Base-by-base conservation (phyloP, 2,329 filamentous ascomycete genomes). In the Colletotrichum phormii region DNA sequence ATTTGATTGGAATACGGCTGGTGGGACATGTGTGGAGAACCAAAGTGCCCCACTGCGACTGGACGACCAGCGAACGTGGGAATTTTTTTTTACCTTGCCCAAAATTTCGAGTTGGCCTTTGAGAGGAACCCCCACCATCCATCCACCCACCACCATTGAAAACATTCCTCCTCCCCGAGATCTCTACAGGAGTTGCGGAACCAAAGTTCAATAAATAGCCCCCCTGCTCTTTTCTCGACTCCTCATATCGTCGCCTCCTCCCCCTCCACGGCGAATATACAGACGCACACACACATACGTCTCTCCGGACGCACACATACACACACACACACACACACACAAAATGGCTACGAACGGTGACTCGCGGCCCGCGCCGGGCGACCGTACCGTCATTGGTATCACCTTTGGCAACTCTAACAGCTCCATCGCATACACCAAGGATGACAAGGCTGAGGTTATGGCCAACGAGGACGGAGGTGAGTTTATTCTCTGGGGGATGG, bases 321-420 rank as follows among this genome's bases (percentile, higher is more conserved):
- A 72, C 64, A 76, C 13, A 42, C 37, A 72, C 72, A 72, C 75
- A 71, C 57, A 72, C 37, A 42, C 26, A 29, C 37, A 42, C 37
- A 35, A 77, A 73, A 89, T 89, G 87, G 84, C 84, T 82, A 85
- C 86, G 73, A 85, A 84, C 78, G 82, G 80, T 76, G 82, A 81
- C 72, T 79, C 79, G 72, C 83, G 84, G 80, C 73, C 83, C 74
- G 84, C 87, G 84, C 89, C 90, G 64, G 85, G 84, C 77, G 87
- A 91, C 78, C 88, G 90, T 79, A 87, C 89, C 79, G 94, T 93
- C 82, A 98, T 99, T 85, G 97, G 97, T 83, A 95, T 99, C 82
- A 94, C 95, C 77, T 98, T 98, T 88, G 97, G 97, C 86, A 99
- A 98, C 88, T 95, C 95, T 75, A 97, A 98, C 91, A 97, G 95